Evolutionary conservation across 116 monocot species (phyloP), one percentile per base, ranked within the genome.

Genomic region (Cymodocea nodosa): DNA sequence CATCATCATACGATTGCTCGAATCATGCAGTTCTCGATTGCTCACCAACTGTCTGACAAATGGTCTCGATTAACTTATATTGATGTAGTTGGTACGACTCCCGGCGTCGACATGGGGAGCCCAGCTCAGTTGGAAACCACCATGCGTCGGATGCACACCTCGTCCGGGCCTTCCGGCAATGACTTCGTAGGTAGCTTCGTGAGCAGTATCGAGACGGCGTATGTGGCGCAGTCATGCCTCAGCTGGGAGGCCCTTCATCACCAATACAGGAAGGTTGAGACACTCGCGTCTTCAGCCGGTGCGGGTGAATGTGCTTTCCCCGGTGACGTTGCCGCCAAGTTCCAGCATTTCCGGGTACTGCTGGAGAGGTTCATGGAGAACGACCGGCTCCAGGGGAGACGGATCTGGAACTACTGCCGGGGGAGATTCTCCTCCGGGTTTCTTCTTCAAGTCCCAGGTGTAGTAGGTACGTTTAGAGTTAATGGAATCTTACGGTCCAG

Each of bases 141-240:
- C 11, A 60, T 52, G 15, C 13, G 10, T 23, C 57, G 25, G 40
- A 56, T 70, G 0, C 14, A 48, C 14, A 25, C 58, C 59, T 9
- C 65, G 6, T 36, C 1, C 9, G 58, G 15, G 50, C 9, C 7
- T 0, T 2, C 19, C 8, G 23, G 18, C 2, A 62, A 53, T 9
- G 15, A 56, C 23, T 8, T 79, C 40, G 12, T 53, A 14, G 62
- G 52, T 12, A 57, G 67, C 30, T 6, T 67, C 2, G 52, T 66
- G 59, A 69, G 58, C 35, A 62, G 62, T 36, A 63, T 79, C 23
- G 79, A 79, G 23, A 17, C 62, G 49, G 62, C 68, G n/a, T 79
- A 79, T 68, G 79, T 79, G 5, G 74, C 51, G 6, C 79, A 79
- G 55, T 4, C 67, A n/a, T 79, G 74, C 54, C 44, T 79, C 9